Percentiles rank a stretch among this genome's conserved stretches.
phyloP scores from a whole-genome alignment of 257 asterid species.

The Vinca minor region DNA sequence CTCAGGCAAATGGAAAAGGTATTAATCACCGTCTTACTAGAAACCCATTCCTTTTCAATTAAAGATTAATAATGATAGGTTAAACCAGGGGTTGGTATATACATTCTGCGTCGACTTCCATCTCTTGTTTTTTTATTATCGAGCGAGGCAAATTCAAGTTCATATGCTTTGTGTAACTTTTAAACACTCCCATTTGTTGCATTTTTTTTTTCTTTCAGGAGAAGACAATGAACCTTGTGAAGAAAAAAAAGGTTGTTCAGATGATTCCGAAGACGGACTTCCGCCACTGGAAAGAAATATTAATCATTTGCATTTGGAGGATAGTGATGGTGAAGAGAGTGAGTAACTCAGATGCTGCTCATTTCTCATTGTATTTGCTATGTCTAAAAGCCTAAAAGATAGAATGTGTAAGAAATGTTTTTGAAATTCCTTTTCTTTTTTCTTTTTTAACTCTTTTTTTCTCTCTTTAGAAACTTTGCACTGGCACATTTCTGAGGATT shows the following conservation, averaged over 20 bases:
- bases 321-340: slow-evolving; percentile 55
- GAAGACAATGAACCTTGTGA: slow-evolving; percentile 26
- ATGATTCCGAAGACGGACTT: slow-evolving; percentile 72
- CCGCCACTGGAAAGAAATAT: slow-evolving; percentile 93
- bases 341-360: no score
- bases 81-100: background rate
- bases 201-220: slow-evolving; percentile 25
- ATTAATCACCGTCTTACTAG: background rate
- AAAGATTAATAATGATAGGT: background rate
- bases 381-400: no score
- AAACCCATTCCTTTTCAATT: no score
- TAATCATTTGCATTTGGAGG: slow-evolving; percentile 62
- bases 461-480: no score
- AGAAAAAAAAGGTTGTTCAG: slow-evolving; percentile 35
- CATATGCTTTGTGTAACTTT: no score
- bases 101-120: no score
- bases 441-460: no score
- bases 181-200: background rate
- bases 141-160: background rate
- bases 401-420: no score
- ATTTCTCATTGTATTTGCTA: no score
- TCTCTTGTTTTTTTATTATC: no score
- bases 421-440: no score
- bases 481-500: no score
- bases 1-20: slow-evolving; percentile 35